A percentile compares a stretch with the other conserved stretches of the same genome.
Evolutionary conservation across 1,284 basidiomycete species (phyloP).

Genomic region (Rhizoctonia solani): DNA sequence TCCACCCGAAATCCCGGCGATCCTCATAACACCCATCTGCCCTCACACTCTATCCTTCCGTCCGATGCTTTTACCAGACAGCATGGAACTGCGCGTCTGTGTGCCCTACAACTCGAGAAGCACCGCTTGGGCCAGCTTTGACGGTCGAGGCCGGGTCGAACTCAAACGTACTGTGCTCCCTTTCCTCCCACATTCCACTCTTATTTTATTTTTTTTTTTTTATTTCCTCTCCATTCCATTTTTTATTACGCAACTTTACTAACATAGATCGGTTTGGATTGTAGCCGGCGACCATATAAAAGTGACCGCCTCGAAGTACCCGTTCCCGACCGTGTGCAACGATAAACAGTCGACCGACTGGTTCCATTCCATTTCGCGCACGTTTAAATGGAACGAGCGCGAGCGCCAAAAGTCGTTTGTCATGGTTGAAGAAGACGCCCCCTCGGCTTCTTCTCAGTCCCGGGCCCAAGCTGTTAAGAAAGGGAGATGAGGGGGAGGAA

Average conservation of each 20-base stretch:
- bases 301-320: conserved; percentile 95
- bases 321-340: conserved; percentile 97
- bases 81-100: conserved; percentile 97
- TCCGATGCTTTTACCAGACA: conserved; percentile 97
- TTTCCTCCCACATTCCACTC: background rate
- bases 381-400: conserved; percentile 96
- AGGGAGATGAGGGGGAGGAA: conserved; percentile 54
- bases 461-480: too few species aligned
- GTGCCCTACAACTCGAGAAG: conserved; percentile 98
- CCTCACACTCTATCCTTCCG: conserved; percentile 98
- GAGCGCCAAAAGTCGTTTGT: conserved; percentile 97
- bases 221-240: too few species aligned
- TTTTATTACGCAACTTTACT: too few species aligned
- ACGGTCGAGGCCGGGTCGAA: conserved; percentile 95
- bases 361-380: conserved; percentile 97
- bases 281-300: conserved; percentile 99
- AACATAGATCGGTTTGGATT: too few species aligned
- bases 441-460: too few species aligned
- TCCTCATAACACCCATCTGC: conserved; percentile 97
- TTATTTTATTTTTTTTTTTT: background rate
- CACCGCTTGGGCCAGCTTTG: conserved; percentile 99
- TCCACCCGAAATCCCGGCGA: conserved; percentile 95
- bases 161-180: conserved; percentile 91
- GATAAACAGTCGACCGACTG: conserved; percentile 98
- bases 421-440: conserved; percentile 86